Base-by-base conservation (phyloP, 352 stramenopile species). In the Bremia lactucae region DNA sequence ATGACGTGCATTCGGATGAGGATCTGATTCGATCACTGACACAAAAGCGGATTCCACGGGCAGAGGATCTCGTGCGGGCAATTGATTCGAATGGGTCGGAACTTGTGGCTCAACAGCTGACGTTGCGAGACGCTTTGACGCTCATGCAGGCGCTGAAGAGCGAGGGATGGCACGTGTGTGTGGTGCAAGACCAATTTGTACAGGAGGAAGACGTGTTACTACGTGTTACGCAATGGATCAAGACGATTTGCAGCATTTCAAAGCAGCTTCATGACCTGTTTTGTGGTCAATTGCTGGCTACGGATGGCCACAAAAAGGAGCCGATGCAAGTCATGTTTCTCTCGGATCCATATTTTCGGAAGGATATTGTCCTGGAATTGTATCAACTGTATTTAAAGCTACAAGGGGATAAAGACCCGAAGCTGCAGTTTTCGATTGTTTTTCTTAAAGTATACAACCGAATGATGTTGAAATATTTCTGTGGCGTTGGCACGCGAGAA, bases 1-100 rank as follows among this genome's bases (percentile, higher is more conserved):
- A 98, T 55, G 96, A 99, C 48, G 89, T 98, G 2, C 96, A 99
- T 57, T 97, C 95, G 2, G 97, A 97, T 51, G 90, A 98, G 36
- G 91, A 98, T 49, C 81, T 99, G 9, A 95, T 97, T 53, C 68
- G 66, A 3, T 96, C 92, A 3, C 52, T 98, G n/a, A 71, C 58
- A 4, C 53, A 82, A 35, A 87, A 94, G 44, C 39, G 68, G 33
- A 87, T 92, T 26, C 44, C 58, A 0, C 62, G 62, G 5, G 70
- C 79, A 0, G 58, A 75, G 9, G 59, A 76, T 20, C 65, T 92
- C 16, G 76, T 86, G 15, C 72, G 74, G 0, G 60, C 61, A 0
- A 86, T 92, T 38, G 79, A 92, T 47, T 73, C 69, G 29, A 82
- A 82, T 25, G 79, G 79, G 3, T 79, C 67, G 8, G 77, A 87